Percentiles rank a stretch among this genome's conserved stretches.
Evolutionary conservation across 2,329 filamentous ascomycete species (phyloP).

Genomic region (Alternaria gaisen): DNA sequence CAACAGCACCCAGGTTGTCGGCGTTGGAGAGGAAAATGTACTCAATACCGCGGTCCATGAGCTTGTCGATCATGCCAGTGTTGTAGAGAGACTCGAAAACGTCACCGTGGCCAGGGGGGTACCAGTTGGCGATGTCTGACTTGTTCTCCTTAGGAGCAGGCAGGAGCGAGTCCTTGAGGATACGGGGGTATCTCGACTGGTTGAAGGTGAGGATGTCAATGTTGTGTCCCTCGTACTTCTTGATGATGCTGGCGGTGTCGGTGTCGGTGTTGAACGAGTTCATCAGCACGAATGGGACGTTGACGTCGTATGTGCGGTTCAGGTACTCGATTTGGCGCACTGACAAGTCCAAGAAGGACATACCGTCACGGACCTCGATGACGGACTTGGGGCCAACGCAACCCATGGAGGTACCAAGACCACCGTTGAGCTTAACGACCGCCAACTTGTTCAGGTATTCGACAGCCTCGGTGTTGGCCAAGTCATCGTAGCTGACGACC

Average conservation of each 20-base stretch:
- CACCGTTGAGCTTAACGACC: constrained; percentile 98
- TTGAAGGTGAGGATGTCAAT: constrained; percentile 99
- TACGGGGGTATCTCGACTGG: constrained; percentile 97
- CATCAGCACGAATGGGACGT: constrained; percentile 98
- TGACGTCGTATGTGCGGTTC: constrained; percentile 96
- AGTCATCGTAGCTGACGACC: constrained; percentile 92
- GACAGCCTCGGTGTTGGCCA: constrained; percentile 88
- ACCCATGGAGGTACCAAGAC: constrained; percentile 99
- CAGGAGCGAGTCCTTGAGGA: constrained; percentile 97
- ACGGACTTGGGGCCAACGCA: constrained; percentile 99
- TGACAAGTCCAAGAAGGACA: constrained; percentile 99
- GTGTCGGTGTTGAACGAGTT: constrained; percentile 99
- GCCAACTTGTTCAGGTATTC: constrained; percentile 97
- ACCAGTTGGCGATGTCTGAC: constrained; percentile 94
- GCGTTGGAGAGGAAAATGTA: constrained; percentile 99
- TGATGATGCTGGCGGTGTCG: constrained; percentile 98
- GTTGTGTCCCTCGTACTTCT: constrained; percentile 99
- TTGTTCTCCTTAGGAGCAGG: constrained; percentile 90
- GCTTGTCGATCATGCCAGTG: constrained; percentile 96
- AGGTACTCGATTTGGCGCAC: constrained; percentile 99
- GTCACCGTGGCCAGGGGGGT: constrained; percentile 98
- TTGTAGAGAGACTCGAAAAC: constrained; percentile 99
- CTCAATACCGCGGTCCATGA: constrained; percentile 93
- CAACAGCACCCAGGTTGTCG: constrained; percentile 96
- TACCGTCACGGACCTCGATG: constrained; percentile 98